phyloP scores from a whole-genome alignment of 129 eudicot species.

The Deinandra increscens region DNA sequence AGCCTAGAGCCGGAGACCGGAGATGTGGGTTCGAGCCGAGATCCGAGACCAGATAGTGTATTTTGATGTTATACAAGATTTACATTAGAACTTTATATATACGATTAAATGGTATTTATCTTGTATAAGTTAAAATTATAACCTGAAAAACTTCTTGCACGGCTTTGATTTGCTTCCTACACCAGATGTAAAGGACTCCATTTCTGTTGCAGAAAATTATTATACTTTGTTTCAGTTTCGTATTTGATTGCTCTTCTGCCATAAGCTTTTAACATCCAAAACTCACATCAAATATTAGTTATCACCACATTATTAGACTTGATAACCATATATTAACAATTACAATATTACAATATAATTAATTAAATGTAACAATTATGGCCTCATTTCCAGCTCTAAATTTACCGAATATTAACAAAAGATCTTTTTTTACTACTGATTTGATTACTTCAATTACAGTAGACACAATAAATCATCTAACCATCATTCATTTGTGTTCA shows the following conservation, averaged over 20 bases:
- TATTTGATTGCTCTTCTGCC: slow-evolving; percentile 21
- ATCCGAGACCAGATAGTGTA: slow-evolving; percentile 11
- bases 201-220: slow-evolving; percentile 71
- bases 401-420: neutral
- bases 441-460: neutral
- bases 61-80: slow-evolving; percentile 16
- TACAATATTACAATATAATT: neutral
- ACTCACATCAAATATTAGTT: too few relatives aligned
- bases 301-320: slow-evolving; percentile 14
- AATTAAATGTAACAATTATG: neutral
- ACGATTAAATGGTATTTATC: slow-evolving; percentile 31
- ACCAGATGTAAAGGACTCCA: slow-evolving; percentile 77
- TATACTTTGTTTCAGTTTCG: slow-evolving; percentile 54
- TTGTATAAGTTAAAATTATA: slow-evolving; percentile 50
- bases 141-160: slow-evolving; percentile 97
- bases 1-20: too few relatives aligned
- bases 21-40: neutral
- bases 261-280: slow-evolving; percentile 26
- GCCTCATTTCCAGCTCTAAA: neutral
- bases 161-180: slow-evolving; percentile 98
- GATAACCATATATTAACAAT: neutral
- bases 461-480: neutral
- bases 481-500: too few relatives aligned
- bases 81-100: slow-evolving; percentile 21
- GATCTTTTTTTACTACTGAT: neutral